Base-by-base conservation (phyloP, 441 rosid genomes). In the Jatropha multifida region DNA sequence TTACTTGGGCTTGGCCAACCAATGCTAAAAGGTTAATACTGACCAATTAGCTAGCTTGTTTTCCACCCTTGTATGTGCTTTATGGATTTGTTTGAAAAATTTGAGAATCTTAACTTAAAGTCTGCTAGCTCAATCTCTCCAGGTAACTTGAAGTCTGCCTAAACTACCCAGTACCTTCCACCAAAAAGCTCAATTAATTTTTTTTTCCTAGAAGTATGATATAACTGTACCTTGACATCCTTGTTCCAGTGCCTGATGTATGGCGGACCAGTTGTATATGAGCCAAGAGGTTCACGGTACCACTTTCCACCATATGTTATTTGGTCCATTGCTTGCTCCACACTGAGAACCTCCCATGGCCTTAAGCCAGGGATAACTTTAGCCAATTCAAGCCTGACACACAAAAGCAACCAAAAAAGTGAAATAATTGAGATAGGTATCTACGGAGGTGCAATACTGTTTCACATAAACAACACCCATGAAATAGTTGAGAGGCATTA, bases 321-420 rank as follows among this genome's bases (percentile, higher is more conserved):
- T 77, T 91, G 85, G 85, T 92, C 96, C 97, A 94, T 94, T 44
- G 98, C 98, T 84, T 94, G 97, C 86, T 91, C 98, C 60, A 91
- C 68, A 55, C 95, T 92, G 71, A 92, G 81, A 81, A 94, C 94
- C 84, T 94, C 98, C 98, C 98, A 92, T 27, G 97, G 98, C 83
- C 97, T 88, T 81, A 94, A 78, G 65, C 92, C 96, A 38, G 98
- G 98, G 78, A 92, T 89, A 72, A 85, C 77, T 81, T 91, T 87
- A 6, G 86, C 88, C 86, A 92, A 72, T 69, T 83, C 85, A 58
- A 71, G 76, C 86, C 97, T 91, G 78, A 72, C 56, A 32, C 82
- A 72, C 68, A 81, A 62, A 77, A 81, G 49, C 44, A 79, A 73
- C 41, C 63, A 51, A 77, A n/a, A 60, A 23, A 63, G 46, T 14